phyloP scores from a whole-genome alignment of 108 stramenopile species.

The Mediolabrus comicus region DNA sequence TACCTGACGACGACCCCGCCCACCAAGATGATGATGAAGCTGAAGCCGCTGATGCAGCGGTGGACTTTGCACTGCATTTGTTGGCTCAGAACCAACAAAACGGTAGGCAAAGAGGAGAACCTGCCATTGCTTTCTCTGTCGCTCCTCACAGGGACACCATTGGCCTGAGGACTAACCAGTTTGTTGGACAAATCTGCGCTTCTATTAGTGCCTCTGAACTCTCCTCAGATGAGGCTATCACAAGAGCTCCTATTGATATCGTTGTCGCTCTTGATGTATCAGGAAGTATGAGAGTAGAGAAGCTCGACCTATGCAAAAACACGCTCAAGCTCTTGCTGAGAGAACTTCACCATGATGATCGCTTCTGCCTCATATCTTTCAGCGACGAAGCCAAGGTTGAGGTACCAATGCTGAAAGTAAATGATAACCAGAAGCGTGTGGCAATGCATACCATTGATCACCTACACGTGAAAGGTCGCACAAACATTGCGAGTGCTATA shows the following conservation, averaged over 20 bases:
- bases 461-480: constrained; percentile 41
- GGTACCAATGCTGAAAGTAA: constrained; percentile 38
- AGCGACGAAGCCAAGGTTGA: constrained; percentile 43
- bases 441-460: constrained; percentile 39
- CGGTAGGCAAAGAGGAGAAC: background rate
- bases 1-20: no score
- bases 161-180: constrained; percentile 23
- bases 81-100: background rate
- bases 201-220: constrained; percentile 31
- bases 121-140: constrained; percentile 23
- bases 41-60: constrained; percentile 7
- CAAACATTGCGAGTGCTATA: constrained; percentile 50
- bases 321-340: constrained; percentile 50
- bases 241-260: constrained; percentile 57
- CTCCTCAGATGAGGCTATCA: constrained; percentile 9
- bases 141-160: constrained; percentile 29
- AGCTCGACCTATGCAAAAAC: constrained; percentile 62
- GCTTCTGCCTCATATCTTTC: constrained; percentile 63
- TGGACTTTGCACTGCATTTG: constrained; percentile 29
- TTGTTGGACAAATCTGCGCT: constrained; percentile 32
- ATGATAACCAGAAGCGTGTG: constrained; percentile 22
- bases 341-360: constrained; percentile 53
- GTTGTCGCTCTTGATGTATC: constrained; percentile 63
- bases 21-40: constrained; percentile 11
- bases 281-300: constrained; percentile 51